Percentiles rank a stretch among this genome's conserved stretches.
These are phyloP conservation scores for Asterochloris sp. DNA, from an alignment of 139 green algal species.

Conservation along the genomic window DNA sequence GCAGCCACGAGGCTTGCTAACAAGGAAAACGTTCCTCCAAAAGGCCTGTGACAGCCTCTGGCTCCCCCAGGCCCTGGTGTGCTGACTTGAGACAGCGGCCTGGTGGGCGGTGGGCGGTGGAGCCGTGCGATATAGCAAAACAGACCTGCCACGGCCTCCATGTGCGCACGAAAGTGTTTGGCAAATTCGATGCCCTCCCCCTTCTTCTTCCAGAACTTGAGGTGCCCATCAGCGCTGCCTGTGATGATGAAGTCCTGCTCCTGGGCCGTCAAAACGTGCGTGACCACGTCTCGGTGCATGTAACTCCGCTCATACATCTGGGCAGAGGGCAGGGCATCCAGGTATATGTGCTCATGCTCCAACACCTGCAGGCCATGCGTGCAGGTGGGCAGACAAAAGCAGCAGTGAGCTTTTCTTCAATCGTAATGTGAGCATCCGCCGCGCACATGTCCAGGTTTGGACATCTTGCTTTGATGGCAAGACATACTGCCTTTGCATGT, in stretches of 20 bases:
- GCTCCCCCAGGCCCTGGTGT: too few species aligned
- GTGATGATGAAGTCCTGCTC: constrained; percentile 81
- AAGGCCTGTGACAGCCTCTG: too few species aligned
- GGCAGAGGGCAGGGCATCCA: constrained; percentile 64
- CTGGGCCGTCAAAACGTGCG: constrained; percentile 70
- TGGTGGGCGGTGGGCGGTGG: too few species aligned
- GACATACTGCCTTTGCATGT: too few species aligned
- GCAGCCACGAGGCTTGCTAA: too few species aligned
- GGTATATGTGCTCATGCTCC: constrained; percentile 70
- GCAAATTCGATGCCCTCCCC: constrained; percentile 82
- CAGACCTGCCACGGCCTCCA: constrained; percentile 71
- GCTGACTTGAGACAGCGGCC: too few species aligned
- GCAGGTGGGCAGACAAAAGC: background rate
- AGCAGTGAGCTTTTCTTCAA: background rate
- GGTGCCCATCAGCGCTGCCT: constrained; percentile 72
- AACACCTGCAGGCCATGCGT: constrained; percentile 49
- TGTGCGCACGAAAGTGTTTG: constrained; percentile 88
- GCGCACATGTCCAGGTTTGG: too few species aligned
- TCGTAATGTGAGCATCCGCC: too few species aligned
- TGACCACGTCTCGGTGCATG: constrained; percentile 97
- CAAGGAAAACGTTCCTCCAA: too few species aligned
- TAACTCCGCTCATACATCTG: constrained; percentile 96
- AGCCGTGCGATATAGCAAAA: background rate
- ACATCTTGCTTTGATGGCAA: too few species aligned
- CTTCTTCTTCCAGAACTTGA: constrained; percentile 99